Conservation (phyloP, 306 rosid species). For the Corylus americana region DNA sequence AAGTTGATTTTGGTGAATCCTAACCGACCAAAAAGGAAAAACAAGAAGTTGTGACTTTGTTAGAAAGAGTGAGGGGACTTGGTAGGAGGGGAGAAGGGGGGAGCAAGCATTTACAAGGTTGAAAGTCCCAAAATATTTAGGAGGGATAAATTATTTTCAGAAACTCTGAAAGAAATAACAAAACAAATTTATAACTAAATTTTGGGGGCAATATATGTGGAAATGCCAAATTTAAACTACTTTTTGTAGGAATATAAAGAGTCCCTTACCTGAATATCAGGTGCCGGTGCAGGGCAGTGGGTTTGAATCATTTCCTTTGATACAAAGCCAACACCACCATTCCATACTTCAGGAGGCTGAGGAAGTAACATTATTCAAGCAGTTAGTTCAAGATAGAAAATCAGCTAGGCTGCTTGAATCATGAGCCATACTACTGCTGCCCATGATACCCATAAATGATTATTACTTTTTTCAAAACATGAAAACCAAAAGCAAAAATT, state of each 20-base stretch:
- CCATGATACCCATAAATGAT: background rate
- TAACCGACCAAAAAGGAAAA: too few relatives aligned
- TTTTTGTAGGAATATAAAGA: constrained; percentile 1
- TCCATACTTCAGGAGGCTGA: constrained; percentile 93
- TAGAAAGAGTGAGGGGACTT: too few relatives aligned
- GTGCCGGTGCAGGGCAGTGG: constrained; percentile 78
- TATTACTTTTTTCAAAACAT: background rate
- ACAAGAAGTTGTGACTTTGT: too few relatives aligned
- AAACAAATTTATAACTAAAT: background rate
- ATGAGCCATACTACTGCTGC: background rate
- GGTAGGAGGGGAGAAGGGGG: too few relatives aligned
- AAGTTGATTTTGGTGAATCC: background rate
- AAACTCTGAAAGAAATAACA: background rate
- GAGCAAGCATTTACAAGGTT: too few relatives aligned
- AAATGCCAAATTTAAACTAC: background rate
- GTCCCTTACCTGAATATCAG: constrained; percentile 64
- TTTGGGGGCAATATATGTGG: background rate
- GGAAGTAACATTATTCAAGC: constrained; percentile 23
- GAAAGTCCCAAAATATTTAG: too few relatives aligned
- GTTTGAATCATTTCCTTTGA: constrained; percentile 87
- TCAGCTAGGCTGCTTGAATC: constrained; percentile 2
- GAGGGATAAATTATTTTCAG: background rate
- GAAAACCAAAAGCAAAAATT: background rate
- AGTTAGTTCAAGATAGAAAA: constrained; percentile 4
- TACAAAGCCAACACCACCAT: constrained; percentile 91